Evolutionary conservation across 345 rosid species (phyloP).

Genomic region (Trapa bicornis): DNA sequence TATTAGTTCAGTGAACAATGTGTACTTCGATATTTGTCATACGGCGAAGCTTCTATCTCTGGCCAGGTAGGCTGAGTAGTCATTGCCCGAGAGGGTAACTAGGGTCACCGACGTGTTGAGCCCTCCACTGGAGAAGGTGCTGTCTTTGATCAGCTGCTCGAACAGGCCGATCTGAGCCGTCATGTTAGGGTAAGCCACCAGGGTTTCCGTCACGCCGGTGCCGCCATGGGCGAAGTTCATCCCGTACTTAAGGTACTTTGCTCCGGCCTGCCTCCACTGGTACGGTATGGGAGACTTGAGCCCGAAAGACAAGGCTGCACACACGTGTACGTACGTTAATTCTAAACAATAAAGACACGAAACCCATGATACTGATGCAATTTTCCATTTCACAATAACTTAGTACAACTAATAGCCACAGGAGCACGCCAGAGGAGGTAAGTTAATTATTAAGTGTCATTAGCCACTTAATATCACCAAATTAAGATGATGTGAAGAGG

Average conservation of each 20-base stretch:
- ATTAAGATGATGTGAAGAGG: too few relatives aligned
- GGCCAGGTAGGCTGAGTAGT: slow-evolving; percentile 32
- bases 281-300: slow-evolving; percentile 56
- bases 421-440: too few relatives aligned
- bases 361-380: too few relatives aligned
- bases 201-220: slow-evolving; percentile 60
- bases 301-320: too few relatives aligned
- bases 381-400: too few relatives aligned
- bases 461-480: too few relatives aligned
- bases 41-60: slow-evolving; percentile 41
- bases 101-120: slow-evolving; percentile 37
- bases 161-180: slow-evolving; percentile 55
- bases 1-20: too few relatives aligned
- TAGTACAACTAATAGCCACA: too few relatives aligned
- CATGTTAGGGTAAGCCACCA: slow-evolving; percentile 46
- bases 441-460: too few relatives aligned
- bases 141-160: slow-evolving; percentile 23
- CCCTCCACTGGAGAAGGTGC: slow-evolving; percentile 22
- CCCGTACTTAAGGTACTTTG: slow-evolving; percentile 29
- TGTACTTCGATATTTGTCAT: background rate
- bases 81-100: slow-evolving; percentile 59
- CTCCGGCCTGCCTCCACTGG: slow-evolving; percentile 25
- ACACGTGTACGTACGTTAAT: too few relatives aligned
- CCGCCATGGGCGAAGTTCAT: slow-evolving; percentile 86
- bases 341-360: too few relatives aligned